Evolutionary conservation across 1,284 basidiomycete species (phyloP), one percentile per base, ranked within the genome.

Genomic region (Mycena citricolor): DNA sequence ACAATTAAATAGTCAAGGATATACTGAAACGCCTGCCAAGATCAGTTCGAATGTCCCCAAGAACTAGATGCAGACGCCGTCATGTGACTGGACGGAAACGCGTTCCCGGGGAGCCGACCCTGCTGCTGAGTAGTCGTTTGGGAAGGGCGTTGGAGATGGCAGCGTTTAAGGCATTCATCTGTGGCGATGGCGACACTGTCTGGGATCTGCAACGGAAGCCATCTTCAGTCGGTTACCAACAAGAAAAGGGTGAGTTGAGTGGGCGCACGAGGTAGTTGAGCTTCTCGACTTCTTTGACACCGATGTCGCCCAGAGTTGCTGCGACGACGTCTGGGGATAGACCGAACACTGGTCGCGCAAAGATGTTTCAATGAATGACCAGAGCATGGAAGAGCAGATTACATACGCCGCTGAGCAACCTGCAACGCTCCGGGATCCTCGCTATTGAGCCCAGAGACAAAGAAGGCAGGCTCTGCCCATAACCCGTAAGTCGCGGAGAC

Each of bases 141-240:
- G n/a, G 31, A 17, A 30, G 39, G 46, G 42, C 56, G 54, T 20
- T 42, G 47, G 50, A 66, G 53, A 20, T 55, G 55, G 50, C 62
- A 65, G 33, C 58, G 57, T 44, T 57, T 46, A n/a, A 64, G 54
- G 48, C 65, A 66, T 41, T 62, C 60, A 32, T 61, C 56, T 24
- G 56, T 55, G 26, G 62, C 65, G 42, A 62, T 49, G 3, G 61
- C 60, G 38, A 65, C 40, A 54, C 61, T 63, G 50, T 66, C 61
- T 3, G 65, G 65, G 52, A 66, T 64, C 62, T 63, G 42, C 6
- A 28, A n/a, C n/a, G n/a, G n/a, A n/a, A n/a, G n/a, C n/a, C n/a
- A n/a, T n/a, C n/a, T n/a, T n/a, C n/a, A n/a, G n/a, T n/a, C n/a
- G n/a, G n/a, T n/a, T n/a, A n/a, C n/a, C n/a, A n/a, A n/a, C n/a